Evolutionary conservation across 495 filamentous ascomycete species (phyloP).

Genomic region (Neurospora cerealis): DNA sequence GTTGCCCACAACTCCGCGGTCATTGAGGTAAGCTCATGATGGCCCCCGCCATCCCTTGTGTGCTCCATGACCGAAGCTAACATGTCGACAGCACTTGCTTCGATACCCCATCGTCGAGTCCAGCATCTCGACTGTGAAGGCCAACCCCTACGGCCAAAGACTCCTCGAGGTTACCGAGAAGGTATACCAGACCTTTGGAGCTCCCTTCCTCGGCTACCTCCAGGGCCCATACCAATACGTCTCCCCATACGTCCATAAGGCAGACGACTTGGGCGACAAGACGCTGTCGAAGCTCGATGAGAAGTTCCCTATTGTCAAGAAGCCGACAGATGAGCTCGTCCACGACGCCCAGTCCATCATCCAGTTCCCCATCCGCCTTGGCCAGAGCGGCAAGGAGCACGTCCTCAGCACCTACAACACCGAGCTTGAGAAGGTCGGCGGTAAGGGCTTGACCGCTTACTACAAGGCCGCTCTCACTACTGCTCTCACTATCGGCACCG

Average conservation of each 20-base stretch:
- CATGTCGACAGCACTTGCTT: constrained; percentile 55
- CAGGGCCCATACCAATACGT: constrained; percentile 65
- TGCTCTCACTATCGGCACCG: constrained; percentile 57
- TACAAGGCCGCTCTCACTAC: constrained; percentile 70
- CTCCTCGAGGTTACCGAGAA: constrained; percentile 61
- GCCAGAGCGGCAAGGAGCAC: constrained; percentile 63
- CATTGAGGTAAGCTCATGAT: constrained; percentile 13
- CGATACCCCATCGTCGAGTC: constrained; percentile 82
- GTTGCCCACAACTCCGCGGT: constrained; percentile 14
- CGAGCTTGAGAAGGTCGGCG: constrained; percentile 69
- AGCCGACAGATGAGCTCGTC: constrained; percentile 70
- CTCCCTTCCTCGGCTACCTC: constrained; percentile 70
- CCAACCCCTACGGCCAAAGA: constrained; percentile 69
- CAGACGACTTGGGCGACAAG: constrained; percentile 68
- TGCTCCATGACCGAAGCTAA: not conserved
- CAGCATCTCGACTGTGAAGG: constrained; percentile 64
- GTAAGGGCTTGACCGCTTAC: constrained; percentile 53
- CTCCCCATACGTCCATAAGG: constrained; percentile 72
- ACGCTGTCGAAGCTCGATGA: constrained; percentile 65
- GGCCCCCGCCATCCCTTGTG: not conserved
- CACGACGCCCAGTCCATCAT: constrained; percentile 53
- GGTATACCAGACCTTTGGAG: constrained; percentile 51
- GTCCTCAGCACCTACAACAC: constrained; percentile 59
- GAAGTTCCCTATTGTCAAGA: constrained; percentile 78
- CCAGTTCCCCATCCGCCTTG: constrained; percentile 55